phyloP scores from a whole-genome alignment of 352 stramenopile species.

The Phytophthora meadii region DNA sequence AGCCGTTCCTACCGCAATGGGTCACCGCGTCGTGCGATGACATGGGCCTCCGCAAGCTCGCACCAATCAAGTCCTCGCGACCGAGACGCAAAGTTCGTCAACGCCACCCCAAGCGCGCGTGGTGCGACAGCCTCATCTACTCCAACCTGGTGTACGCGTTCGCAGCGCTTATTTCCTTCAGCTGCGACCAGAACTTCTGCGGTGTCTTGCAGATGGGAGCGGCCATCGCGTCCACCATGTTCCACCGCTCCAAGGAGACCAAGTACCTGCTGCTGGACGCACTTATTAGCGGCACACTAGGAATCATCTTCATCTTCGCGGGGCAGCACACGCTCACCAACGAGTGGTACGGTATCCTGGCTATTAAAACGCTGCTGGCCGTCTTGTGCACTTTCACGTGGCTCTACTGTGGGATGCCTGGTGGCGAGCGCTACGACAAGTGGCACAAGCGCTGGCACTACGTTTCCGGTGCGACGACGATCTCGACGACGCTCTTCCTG shows the following conservation, averaged over 20 bases:
- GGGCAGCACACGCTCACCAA: constrained; percentile 70
- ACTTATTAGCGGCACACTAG: constrained; percentile 78
- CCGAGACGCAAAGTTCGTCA: constrained; percentile 55
- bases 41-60: constrained; percentile 43
- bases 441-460: constrained; percentile 89
- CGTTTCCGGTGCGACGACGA: constrained; percentile 78
- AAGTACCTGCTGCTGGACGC: constrained; percentile 82
- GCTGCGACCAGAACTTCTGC: constrained; percentile 78
- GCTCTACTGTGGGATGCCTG: constrained; percentile 83
- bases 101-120: constrained; percentile 60
- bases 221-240: constrained; percentile 75
- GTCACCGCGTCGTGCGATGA: constrained; percentile 38
- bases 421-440: constrained; percentile 74
- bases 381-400: constrained; percentile 76
- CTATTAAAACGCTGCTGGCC: constrained; percentile 64
- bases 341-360: constrained; percentile 80
- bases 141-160: constrained; percentile 83
- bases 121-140: constrained; percentile 83
- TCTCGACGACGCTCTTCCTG: constrained; percentile 77
- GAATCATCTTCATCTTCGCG: constrained; percentile 74
- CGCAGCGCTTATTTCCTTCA: constrained; percentile 72
- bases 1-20: constrained; percentile 45
- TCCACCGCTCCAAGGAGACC: constrained; percentile 86
- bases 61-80: constrained; percentile 35
- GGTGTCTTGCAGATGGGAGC: constrained; percentile 73